Evolutionary conservation across 2,329 filamentous ascomycete genomes (phyloP), one percentile per base, ranked within the genome.

Genomic region (Fusarium torulosum): DNA sequence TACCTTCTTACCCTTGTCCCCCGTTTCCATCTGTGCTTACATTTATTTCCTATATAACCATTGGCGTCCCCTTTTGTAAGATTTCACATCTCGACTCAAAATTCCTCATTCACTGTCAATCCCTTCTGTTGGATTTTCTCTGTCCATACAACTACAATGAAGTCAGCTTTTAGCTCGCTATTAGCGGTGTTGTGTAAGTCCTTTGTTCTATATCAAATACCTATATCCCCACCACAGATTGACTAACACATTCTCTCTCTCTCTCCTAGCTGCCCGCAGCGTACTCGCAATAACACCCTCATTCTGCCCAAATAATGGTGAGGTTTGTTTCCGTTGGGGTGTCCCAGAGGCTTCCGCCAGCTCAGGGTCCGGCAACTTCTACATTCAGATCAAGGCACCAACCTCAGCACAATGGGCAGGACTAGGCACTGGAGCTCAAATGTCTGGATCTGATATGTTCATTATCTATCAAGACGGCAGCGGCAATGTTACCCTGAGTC

Each of bases 401-500:
- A 79, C 80, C 3, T 78, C 77, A 7, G 85, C 85, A 72, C 70
- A 75, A 60, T 91, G 88, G 88, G 81, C 88, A 17, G 85, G 81
- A 10, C 78, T 90, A 19, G 88, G 86, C 29, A 86, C 85, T 31
- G 88, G 88, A 44, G 69, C 72, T 0, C 60, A 66, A 41, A 91
- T 91, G 88, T 40, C 74, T 15, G 84, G 82, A 31, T 75, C 88
- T 49, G 84, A 88, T 73, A 88, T 90, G 58, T 90, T 91, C 72
- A 66, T 91, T 71, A 80, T 90, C 67, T 91, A 91, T 75, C 77
- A 85, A 44, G 81, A 88, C 66, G 86, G 86, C 59, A 66, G 70
- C 5, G 84, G 84, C 63, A 90, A 90, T 72, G 81, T 90, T 23
- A 91, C 88, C 1, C 73, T 90, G 53, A 90, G 87, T 63, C 82